Evolutionary conservation across 106 monocot species (phyloP), one percentile per base, ranked within the genome.

Genomic region (Dioscorea dumetorum): DNA sequence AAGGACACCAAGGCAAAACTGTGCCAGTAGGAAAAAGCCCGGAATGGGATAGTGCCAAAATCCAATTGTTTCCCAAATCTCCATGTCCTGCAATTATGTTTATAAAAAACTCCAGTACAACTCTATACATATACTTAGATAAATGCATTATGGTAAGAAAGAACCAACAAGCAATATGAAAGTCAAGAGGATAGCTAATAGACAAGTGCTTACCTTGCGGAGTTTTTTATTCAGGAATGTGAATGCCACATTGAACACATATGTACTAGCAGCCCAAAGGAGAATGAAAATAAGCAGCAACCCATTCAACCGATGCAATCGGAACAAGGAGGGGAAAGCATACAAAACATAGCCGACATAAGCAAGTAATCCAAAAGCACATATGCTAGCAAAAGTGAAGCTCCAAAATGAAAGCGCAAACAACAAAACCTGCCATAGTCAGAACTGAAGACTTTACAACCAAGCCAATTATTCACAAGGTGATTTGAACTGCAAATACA

Each of bases 1-100:
- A 69, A 97, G 69, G 63, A 88, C 79, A 33, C 95, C 95, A 60
- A 97, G 88, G 54, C 85, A 86, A 73, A 86, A 97, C 41, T 97
- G 95, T 60, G 91, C 91, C 33, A 97, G 83, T 66, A 97, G 62
- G 82, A 88, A 97, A 22, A 97, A 82, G 12, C 91, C 91, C 49
- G 95, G 95, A 80, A 91, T 79, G 62, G 91, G 79, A 67, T 91
- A 97, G 65, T 89, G 95, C 95, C 95, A 97, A 54, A 97, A 76
- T 54, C 95, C 95, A 82, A 97, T 79, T 51, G 95, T 97, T 78
- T 97, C 95, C 95, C 95, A 97, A 24, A 97, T 80, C 74, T 88
- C 81, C 91, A 91, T 88, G 74, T 97, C 95, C 95, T 97, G 80
- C 66, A 74, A 71, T 41, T 23, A 58, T 24, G 10, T 61, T 50